A percentile compares a stretch with the other conserved stretches of the same genome.
Evolutionary conservation across 2,329 filamentous ascomycete genomes (phyloP).

Genomic region (Metarhizium album): DNA sequence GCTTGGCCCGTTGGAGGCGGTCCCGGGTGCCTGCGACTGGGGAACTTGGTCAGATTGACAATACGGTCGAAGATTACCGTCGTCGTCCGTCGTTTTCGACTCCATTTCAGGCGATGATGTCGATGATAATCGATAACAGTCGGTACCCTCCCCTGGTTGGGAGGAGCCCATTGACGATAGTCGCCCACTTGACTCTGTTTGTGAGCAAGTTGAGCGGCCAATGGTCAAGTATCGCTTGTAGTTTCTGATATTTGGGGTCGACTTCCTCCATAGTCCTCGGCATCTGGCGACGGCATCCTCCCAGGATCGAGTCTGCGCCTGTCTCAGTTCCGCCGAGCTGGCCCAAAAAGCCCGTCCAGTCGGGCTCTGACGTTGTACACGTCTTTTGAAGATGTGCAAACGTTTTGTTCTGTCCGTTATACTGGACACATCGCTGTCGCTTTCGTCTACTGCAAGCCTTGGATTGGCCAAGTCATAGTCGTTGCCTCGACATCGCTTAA

Average conservation of each 20-base stretch:
- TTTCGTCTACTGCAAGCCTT: neutral
- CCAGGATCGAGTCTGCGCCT: slow-evolving; percentile 6
- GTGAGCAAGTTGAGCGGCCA: slow-evolving; percentile 2
- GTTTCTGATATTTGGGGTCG: slow-evolving; percentile 5
- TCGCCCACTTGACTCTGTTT: slow-evolving; percentile 3
- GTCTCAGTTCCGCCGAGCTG: slow-evolving; percentile 7
- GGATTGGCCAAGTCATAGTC: neutral
- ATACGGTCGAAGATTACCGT: neutral
- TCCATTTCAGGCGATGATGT: slow-evolving; percentile 1
- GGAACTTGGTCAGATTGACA: neutral
- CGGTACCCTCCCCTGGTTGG: neutral
- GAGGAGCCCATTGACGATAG: slow-evolving; percentile 2
- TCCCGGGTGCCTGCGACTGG: neutral
- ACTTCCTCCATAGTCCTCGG: slow-evolving; percentile 8
- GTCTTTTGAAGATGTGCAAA: slow-evolving; percentile 9
- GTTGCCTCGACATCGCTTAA: slow-evolving; percentile 25
- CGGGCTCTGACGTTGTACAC: neutral
- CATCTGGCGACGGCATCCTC: slow-evolving; percentile 9
- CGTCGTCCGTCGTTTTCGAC: neutral
- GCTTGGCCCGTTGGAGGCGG: neutral
- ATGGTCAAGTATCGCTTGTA: slow-evolving; percentile 4
- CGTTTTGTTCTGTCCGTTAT: slow-evolving; percentile 1
- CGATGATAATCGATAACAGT: slow-evolving; percentile 2
- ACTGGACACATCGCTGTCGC: slow-evolving; percentile 1
- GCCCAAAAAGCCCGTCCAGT: slow-evolving; percentile 1